Base-by-base conservation (phyloP, 768 basidiomycete species). In the Boletus patriciae region DNA sequence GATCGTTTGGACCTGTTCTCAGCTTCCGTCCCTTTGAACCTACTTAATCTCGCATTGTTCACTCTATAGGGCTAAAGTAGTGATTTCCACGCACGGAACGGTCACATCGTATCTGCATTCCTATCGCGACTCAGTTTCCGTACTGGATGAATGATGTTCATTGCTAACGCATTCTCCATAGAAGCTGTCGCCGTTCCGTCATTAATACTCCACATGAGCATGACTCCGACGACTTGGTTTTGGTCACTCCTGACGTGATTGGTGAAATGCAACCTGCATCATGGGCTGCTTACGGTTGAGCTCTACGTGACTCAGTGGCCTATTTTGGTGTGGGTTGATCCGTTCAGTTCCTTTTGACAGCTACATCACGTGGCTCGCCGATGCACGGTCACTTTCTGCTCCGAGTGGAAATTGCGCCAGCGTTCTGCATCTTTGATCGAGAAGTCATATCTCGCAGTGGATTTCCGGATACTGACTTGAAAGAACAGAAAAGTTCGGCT, bases 31-130 rank as follows among this genome's bases (percentile, higher is more conserved):
- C 33, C 57, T 53, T 62, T 62, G 47, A 60, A 49, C 41, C 54
- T 65, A 50, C 62, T 47, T 36, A 40, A 67, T 69, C 21, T 50
- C 27, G 60, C 63, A 60, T 65, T 65, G 66, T 70, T 40, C 52
- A 57, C 65, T 61, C 29, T 19, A 62, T 57, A 34, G 55, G 68
- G 67, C 36, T 62, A 69, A 56, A 58, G 64, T 46, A 45, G 21
- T 10, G 7, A 16, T 46, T 58, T 68, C 58, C 54, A 46, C 29
- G 38, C 50, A 43, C 31, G 52, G 43, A 53, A 57, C 43, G 29
- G 33, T 53, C 47, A 40, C 57, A 56, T 56, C 55, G 50, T n/a
- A 31, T 16, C 38, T 48, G 34, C 50, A 56, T 64, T 57, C 46
- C 44, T 40, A 34, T 58, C 62, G 52, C 45, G 23, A 56, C 58